Percentiles rank a stretch among this genome's conserved stretches.
phyloP scores from a whole-genome alignment of 805 yeast species.

The Cyberlindnera petersonii region DNA sequence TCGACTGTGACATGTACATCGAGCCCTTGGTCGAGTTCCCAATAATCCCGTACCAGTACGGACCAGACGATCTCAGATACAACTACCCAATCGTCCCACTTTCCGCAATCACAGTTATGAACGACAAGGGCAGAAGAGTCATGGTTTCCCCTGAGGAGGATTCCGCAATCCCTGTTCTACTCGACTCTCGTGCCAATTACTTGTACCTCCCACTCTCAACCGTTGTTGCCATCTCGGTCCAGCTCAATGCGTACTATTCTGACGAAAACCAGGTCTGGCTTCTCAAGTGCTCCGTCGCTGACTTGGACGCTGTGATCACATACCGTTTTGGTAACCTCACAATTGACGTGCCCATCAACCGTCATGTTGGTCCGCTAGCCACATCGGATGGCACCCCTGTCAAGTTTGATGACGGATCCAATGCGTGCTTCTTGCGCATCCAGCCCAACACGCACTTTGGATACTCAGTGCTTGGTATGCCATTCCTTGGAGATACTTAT shows the following conservation, averaged over 20 bases:
- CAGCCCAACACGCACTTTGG: slow-evolving; percentile 47
- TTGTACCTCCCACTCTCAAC: slow-evolving; percentile 52
- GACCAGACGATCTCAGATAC: slow-evolving; percentile 18
- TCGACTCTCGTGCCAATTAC: slow-evolving; percentile 52
- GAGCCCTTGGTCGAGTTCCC: slow-evolving; percentile 49
- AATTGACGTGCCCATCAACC: slow-evolving; percentile 46
- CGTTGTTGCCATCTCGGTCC: slow-evolving; percentile 61
- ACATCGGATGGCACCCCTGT: slow-evolving; percentile 33
- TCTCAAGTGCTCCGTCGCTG: slow-evolving; percentile 53
- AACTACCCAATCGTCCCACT: slow-evolving; percentile 47
- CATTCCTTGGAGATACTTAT: slow-evolving; percentile 50
- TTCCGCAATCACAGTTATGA: slow-evolving; percentile 40
- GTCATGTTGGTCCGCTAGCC: slow-evolving; percentile 40
- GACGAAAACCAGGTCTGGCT: slow-evolving; percentile 50
- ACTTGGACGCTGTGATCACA: slow-evolving; percentile 46
- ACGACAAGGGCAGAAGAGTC: slow-evolving; percentile 32
- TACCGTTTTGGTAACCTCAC: slow-evolving; percentile 50
- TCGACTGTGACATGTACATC: slow-evolving; percentile 41
- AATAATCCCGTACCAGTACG: slow-evolving; percentile 40
- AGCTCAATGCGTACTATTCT: slow-evolving; percentile 61
- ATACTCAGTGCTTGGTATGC: slow-evolving; percentile 52
- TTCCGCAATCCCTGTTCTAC: slow-evolving; percentile 41
- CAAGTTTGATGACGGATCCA: slow-evolving; percentile 47
- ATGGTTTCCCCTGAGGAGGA: neutral
- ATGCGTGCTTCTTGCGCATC: slow-evolving; percentile 54